These are phyloP conservation scores for Fusarium pseudocircinatum DNA, from an alignment of 2,329 filamentous ascomycete species.

Conservation along the genomic window DNA sequence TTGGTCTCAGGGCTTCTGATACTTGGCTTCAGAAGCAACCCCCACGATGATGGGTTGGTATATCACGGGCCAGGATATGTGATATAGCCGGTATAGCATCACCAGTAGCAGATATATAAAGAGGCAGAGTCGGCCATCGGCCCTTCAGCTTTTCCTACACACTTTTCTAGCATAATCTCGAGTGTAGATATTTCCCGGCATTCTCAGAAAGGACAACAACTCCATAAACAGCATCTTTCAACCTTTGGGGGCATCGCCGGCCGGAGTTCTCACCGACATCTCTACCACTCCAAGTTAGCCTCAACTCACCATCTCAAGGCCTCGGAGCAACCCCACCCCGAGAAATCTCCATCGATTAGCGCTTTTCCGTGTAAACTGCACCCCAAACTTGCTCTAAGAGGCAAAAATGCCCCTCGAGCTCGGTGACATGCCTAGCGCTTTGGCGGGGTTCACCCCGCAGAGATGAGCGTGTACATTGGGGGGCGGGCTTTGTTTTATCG, in stretches of 20 bases:
- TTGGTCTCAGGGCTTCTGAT: background rate
- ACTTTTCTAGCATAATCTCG: background rate
- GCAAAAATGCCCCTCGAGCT: conserved; percentile 6
- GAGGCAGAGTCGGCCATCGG: background rate
- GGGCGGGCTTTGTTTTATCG: background rate
- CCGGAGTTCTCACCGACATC: conserved; percentile 41
- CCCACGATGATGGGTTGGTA: background rate
- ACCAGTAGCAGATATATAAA: background rate
- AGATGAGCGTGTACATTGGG: conserved; percentile 28
- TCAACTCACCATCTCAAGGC: conserved; percentile 15
- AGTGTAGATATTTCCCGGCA: background rate
- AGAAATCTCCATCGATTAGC: conserved; percentile 32
- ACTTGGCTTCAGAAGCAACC: background rate
- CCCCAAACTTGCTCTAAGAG: conserved; percentile 28
- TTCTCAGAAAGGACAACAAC: background rate
- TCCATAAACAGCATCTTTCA: background rate
- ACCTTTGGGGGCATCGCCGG: conserved; percentile 25
- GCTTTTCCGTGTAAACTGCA: conserved; percentile 15
- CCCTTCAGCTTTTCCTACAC: background rate
- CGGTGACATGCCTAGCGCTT: conserved; percentile 1
- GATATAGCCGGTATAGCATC: background rate
- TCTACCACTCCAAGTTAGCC: background rate
- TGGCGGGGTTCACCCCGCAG: conserved; percentile 42
- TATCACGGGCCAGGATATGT: background rate
- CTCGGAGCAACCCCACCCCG: conserved; percentile 43